A percentile compares a stretch with the other conserved stretches of the same genome.
These are phyloP conservation scores for Colletotrichum tabaci DNA, from an alignment of 2,329 filamentous ascomycete species.

Conservation along the genomic window DNA sequence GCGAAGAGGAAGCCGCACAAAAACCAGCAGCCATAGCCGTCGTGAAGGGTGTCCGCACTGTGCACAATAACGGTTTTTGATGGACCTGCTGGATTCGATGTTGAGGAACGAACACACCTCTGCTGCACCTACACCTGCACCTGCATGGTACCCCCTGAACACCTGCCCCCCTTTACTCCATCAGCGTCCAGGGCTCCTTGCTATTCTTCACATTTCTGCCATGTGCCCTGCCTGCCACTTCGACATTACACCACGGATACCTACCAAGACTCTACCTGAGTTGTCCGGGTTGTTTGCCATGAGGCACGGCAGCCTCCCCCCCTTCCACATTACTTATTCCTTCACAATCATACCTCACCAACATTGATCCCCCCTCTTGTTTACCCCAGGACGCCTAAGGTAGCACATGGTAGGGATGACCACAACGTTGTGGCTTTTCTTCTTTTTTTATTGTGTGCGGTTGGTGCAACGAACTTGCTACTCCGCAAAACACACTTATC, in stretches of 20 bases:
- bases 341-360: slow-evolving; percentile 32
- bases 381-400: slow-evolving; percentile 29
- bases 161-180: background rate
- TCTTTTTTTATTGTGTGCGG: background rate
- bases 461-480: background rate
- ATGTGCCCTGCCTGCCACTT: slow-evolving; percentile 23
- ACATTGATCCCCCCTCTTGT: background rate
- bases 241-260: background rate
- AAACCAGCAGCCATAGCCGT: background rate
- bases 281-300: slow-evolving; percentile 13
- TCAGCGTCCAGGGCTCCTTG: slow-evolving; percentile 13
- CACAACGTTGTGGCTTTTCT: slow-evolving; percentile 13
- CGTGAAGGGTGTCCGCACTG: slow-evolving; percentile 3
- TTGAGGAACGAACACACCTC: slow-evolving; percentile 4
- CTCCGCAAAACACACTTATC: background rate
- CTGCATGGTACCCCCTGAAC: background rate
- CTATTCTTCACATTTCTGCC: slow-evolving; percentile 23
- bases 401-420: slow-evolving; percentile 7
- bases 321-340: slow-evolving; percentile 20
- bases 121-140: slow-evolving; percentile 18
- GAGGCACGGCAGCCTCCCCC: slow-evolving; percentile 15
- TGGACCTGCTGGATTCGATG: slow-evolving; percentile 10
- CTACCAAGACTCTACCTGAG: background rate
- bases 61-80: slow-evolving; percentile 18
- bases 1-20: background rate